These are phyloP conservation scores for Chlorencoelia australis DNA, from an alignment of 2,329 filamentous ascomycete species.

Conservation along the genomic window DNA sequence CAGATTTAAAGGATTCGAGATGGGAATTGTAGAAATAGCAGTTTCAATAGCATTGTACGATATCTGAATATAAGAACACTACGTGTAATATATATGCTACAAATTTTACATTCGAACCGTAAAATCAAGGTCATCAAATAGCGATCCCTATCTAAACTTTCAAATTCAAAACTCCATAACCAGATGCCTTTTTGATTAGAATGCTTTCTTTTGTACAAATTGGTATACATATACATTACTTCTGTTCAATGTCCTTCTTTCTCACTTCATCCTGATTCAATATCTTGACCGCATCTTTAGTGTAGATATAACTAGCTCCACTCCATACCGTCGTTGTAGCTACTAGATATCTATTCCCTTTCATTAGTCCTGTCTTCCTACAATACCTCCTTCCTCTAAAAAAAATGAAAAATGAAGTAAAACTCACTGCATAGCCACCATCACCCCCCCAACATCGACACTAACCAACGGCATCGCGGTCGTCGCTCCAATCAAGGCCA, in stretches of 20 bases:
- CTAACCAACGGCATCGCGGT: slow-evolving; percentile 69
- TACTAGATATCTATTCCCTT: slow-evolving; percentile 56
- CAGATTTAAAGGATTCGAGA: no score
- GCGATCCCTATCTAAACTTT: no score
- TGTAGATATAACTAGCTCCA: slow-evolving; percentile 82
- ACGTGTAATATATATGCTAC: no score
- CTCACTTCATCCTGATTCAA: slow-evolving; percentile 34
- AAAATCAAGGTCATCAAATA: no score
- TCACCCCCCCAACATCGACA: slow-evolving; percentile 42
- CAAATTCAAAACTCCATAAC: no score
- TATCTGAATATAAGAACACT: no score
- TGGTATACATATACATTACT: no score
- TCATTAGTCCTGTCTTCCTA: not conserved
- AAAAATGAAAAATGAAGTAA: not conserved
- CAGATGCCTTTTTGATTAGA: no score
- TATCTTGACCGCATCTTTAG: slow-evolving; percentile 87
- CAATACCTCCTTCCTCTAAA: not conserved
- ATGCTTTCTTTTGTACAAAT: no score
- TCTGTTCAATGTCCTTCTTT: slow-evolving; percentile 5
- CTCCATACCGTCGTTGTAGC: slow-evolving; percentile 89
- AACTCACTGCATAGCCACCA: slow-evolving; percentile 55
- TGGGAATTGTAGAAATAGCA: no score
- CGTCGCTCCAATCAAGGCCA: slow-evolving; percentile 75
- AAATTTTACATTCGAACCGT: no score
- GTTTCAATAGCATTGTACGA: no score